Conservation (phyloP, 345 rosid genomes). For the Capsella bursapastoris region DNA sequence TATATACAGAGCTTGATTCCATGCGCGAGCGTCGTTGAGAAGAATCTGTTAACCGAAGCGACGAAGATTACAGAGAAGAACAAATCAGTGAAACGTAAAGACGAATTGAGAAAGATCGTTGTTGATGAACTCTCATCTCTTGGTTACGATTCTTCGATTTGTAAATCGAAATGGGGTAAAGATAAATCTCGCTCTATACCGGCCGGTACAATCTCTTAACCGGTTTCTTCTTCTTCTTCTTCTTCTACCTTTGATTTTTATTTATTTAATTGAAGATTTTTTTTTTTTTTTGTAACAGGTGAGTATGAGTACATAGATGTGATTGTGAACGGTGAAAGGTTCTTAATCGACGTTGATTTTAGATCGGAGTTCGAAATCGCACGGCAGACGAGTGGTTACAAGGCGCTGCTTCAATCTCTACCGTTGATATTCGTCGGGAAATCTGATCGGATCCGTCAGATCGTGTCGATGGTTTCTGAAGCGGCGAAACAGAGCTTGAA, state of each 20-base stretch:
- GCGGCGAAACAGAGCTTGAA: conserved; percentile 89
- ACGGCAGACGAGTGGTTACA: conserved; percentile 71
- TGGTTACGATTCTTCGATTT: conserved; percentile 74
- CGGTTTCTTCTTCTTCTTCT: conserved; percentile 14
- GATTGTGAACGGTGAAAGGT: conserved; percentile 62
- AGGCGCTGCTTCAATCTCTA: conserved; percentile 65
- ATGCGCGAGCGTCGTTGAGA: conserved; percentile 66
- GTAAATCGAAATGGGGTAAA: conserved; percentile 93
- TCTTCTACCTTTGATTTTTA: neutral
- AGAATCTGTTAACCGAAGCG: conserved; percentile 68
- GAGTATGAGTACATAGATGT: conserved; percentile 90
- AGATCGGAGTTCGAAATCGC: conserved; percentile 94
- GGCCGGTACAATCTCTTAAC: conserved; percentile 56
- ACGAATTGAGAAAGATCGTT: conserved; percentile 63
- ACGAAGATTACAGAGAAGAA: conserved; percentile 75
- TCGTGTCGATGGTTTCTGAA: conserved; percentile 71
- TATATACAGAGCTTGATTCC: conserved; percentile 65
- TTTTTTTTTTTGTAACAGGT: conserved; percentile 50
- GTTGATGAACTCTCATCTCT: conserved; percentile 59
- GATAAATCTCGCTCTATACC: conserved; percentile 68
- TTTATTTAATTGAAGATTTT: neutral
- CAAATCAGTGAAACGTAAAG: conserved; percentile 65
- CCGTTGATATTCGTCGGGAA: conserved; percentile 87
- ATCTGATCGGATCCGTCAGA: conserved; percentile 73
- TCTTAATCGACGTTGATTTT: conserved; percentile 81